Percentiles rank a stretch among this genome's conserved stretches.
phyloP scores from a whole-genome alignment of 2,329 filamentous ascomycete genomes.

The Sporothrix brunneoviolacea region DNA sequence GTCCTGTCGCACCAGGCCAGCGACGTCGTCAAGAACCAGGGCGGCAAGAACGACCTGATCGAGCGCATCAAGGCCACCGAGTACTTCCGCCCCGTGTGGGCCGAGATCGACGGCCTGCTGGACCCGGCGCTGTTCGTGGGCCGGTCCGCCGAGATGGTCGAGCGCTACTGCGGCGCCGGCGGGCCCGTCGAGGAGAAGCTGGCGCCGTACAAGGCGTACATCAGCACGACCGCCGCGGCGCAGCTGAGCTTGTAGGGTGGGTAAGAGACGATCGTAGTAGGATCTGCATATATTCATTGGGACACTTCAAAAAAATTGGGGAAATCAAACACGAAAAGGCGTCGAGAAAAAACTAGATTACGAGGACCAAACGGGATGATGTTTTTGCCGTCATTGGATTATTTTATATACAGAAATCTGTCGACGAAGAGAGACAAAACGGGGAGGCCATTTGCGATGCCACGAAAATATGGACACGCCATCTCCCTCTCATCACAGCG shows the following conservation, averaged over 20 bases:
- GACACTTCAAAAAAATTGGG: background rate
- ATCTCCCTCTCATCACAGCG: no score
- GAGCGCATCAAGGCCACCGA: constrained; percentile 64
- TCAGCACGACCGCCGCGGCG: constrained; percentile 7
- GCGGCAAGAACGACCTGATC: constrained; percentile 73
- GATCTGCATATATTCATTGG: no score
- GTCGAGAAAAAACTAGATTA: no score
- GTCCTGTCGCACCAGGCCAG: constrained; percentile 73
- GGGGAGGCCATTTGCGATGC: no score
- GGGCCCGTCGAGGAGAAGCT: constrained; percentile 9
- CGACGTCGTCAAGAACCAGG: constrained; percentile 41
- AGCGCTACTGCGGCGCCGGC: constrained; percentile 21
- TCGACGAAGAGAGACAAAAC: background rate
- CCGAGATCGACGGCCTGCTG: constrained; percentile 36
- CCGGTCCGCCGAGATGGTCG: constrained; percentile 39
- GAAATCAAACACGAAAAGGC: no score
- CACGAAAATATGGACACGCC: no score
- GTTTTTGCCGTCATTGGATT: no score
- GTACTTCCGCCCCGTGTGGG: constrained; percentile 70
- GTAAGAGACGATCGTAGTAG: no score
- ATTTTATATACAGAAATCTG: no score
- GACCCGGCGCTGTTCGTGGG: constrained; percentile 28
- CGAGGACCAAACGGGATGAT: no score
- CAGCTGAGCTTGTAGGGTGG: constrained; percentile 14
- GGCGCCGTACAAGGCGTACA: constrained; percentile 11